Conservation (phyloP, 169 alveolate genomes). For the Perkinsus marinus region DNA sequence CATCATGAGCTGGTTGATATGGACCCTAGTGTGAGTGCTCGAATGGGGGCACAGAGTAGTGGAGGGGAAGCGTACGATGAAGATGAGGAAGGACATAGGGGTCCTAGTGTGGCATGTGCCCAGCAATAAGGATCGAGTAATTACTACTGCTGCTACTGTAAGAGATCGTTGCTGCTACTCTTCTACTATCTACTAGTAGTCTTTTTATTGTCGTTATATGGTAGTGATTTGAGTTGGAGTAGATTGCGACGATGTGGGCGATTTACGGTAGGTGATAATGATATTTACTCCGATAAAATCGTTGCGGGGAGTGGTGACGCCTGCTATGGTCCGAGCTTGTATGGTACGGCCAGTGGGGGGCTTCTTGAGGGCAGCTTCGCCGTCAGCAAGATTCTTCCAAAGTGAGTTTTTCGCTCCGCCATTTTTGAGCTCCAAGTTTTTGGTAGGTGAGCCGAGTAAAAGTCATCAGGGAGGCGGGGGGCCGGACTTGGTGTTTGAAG, state of each 20-base stretch:
- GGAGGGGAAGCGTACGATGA: slow-evolving; percentile 35
- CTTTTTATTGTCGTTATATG: not conserved
- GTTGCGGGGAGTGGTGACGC: no score
- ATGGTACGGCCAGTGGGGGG: no score
- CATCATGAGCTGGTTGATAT: not conserved
- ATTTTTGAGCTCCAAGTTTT: no score
- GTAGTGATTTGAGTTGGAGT: not conserved
- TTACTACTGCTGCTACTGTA: not conserved
- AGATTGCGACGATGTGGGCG: no score
- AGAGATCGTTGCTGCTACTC: not conserved
- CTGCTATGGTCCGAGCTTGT: no score
- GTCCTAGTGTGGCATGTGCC: slow-evolving; percentile 28
- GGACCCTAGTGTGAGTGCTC: not conserved
- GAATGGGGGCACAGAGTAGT: not conserved
- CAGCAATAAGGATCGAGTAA: slow-evolving; percentile 10
- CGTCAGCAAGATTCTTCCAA: no score
- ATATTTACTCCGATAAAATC: no score
- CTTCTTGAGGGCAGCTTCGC: no score
- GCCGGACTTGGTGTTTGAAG: not conserved
- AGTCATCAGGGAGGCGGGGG: not conserved
- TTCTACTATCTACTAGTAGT: not conserved
- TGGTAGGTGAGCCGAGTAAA: not conserved
- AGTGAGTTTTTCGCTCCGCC: no score
- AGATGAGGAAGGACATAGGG: slow-evolving; percentile 22
- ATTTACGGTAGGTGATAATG: no score